Percentiles rank a stretch among this genome's conserved stretches.
Conservation (phyloP, 805 yeast species). For the Sugiyamaella mastotermitis region DNA sequence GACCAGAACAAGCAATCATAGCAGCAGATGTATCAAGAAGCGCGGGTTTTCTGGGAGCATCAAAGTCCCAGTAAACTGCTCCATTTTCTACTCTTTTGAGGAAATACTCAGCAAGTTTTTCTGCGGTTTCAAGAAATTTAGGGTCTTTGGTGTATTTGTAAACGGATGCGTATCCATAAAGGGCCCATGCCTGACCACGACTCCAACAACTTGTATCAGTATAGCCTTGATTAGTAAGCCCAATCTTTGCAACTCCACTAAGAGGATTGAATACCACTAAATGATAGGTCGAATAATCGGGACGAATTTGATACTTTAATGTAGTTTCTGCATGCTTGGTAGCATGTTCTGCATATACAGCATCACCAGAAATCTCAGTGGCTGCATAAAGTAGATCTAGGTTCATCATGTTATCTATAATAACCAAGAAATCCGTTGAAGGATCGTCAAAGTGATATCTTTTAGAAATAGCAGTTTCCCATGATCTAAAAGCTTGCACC, state of each 20-base stretch:
- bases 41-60: slow-evolving; percentile 20
- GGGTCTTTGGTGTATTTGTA: slow-evolving; percentile 26
- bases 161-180: slow-evolving; percentile 27
- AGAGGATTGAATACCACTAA: slow-evolving; percentile 24
- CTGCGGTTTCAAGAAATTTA: slow-evolving; percentile 27
- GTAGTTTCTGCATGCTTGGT: slow-evolving; percentile 31
- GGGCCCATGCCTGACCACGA: slow-evolving; percentile 33
- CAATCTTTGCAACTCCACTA: slow-evolving; percentile 23
- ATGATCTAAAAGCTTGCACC: slow-evolving; percentile 26
- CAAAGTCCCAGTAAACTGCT: slow-evolving; percentile 22
- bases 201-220: slow-evolving; percentile 28
- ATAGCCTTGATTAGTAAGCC: slow-evolving; percentile 29
- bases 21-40: slow-evolving; percentile 29
- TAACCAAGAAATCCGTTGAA: slow-evolving; percentile 26
- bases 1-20: slow-evolving; percentile 28
- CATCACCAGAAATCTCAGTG: slow-evolving; percentile 26
- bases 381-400: slow-evolving; percentile 28
- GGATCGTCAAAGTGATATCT: slow-evolving; percentile 19
- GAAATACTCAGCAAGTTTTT: slow-evolving; percentile 24
- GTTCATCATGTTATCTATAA: slow-evolving; percentile 26
- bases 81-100: slow-evolving; percentile 26
- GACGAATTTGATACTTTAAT: slow-evolving; percentile 18
- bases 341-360: slow-evolving; percentile 24
- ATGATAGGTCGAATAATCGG: slow-evolving; percentile 28
- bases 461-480: slow-evolving; percentile 25